These are phyloP conservation scores for Phaeosphaeria sp. DNA, from an alignment of 2,329 filamentous ascomycete genomes.

Conservation along the genomic window DNA sequence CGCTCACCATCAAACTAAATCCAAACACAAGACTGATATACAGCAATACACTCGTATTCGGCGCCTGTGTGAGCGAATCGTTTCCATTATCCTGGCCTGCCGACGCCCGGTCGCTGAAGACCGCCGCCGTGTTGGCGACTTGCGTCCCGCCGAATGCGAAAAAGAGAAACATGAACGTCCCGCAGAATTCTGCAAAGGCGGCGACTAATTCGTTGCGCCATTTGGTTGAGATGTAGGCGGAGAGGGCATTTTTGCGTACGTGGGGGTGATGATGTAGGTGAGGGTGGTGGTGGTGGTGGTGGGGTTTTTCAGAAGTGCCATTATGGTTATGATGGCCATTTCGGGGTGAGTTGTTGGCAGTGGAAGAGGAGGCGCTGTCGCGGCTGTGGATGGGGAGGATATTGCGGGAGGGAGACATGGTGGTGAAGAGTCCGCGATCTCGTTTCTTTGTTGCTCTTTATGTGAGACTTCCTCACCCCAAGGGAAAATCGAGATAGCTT, in stretches of 20 bases:
- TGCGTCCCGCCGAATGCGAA: slow-evolving; percentile 49
- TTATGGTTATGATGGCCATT: background rate
- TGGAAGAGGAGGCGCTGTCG: background rate
- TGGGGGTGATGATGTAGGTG: background rate
- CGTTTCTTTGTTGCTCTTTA: background rate
- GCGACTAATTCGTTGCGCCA: slow-evolving; percentile 48
- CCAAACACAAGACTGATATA: slow-evolving; percentile 49
- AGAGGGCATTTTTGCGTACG: background rate
- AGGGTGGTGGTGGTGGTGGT: background rate
- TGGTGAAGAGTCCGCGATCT: background rate
- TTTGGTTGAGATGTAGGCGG: slow-evolving; percentile 12
- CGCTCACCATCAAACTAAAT: slow-evolving; percentile 48
- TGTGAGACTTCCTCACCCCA: too few relatives aligned
- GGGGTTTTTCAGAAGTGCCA: background rate
- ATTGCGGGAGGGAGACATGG: slow-evolving; percentile 14
- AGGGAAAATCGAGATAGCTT: too few relatives aligned
- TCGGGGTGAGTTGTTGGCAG: background rate
- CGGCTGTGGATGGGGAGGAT: slow-evolving; percentile 13
- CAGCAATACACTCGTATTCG: slow-evolving; percentile 41
- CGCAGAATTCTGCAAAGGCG: slow-evolving; percentile 45
- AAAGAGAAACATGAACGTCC: slow-evolving; percentile 51
- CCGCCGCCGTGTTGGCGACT: slow-evolving; percentile 44
- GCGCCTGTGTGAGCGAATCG: slow-evolving; percentile 38
- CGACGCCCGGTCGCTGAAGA: slow-evolving; percentile 21
- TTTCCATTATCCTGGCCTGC: slow-evolving; percentile 27